A percentile compares a stretch with the other conserved stretches of the same genome.
These are phyloP conservation scores for Dictyostelium citrinum DNA, from an alignment of 78 protist genomes.

Conservation along the genomic window DNA sequence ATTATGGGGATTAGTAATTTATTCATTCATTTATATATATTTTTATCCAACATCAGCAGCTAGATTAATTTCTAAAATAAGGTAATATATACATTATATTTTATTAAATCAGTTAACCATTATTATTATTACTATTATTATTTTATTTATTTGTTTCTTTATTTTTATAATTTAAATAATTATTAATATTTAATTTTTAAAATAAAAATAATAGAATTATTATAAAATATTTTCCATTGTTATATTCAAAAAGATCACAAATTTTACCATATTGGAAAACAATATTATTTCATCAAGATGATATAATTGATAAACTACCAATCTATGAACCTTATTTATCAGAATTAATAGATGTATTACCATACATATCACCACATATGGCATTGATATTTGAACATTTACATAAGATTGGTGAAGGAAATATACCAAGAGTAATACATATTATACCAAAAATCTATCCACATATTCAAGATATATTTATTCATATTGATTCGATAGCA, in stretches of 20 bases:
- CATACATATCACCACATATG: constrained; percentile 25
- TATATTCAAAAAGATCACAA: not conserved
- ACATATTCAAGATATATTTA: not conserved
- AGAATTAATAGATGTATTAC: not conserved
- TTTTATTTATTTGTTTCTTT: not conserved
- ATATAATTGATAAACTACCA: constrained; percentile 44
- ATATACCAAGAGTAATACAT: not conserved
- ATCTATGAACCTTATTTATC: not conserved
- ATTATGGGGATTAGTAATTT: constrained; percentile 13
- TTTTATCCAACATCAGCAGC: constrained; percentile 7
- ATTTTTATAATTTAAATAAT: not conserved
- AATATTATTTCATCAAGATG: constrained; percentile 1
- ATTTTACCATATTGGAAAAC: constrained; percentile 12
- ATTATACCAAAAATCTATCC: not conserved
- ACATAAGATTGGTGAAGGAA: not conserved
- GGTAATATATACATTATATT: too few relatives aligned
- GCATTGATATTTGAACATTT: constrained; percentile 2
- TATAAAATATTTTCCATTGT: not conserved
- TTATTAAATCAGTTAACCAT: too few relatives aligned
- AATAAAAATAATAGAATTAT: not conserved
- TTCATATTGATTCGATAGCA: not conserved
- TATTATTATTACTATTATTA: too few relatives aligned
- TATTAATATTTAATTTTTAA: too few relatives aligned
- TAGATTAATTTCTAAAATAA: constrained; percentile 4
- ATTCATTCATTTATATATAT: constrained; percentile 4